Percentiles rank a stretch among this genome's conserved stretches.
phyloP scores from a whole-genome alignment of 2,329 filamentous ascomycete species.

The Aciculosporium take region DNA sequence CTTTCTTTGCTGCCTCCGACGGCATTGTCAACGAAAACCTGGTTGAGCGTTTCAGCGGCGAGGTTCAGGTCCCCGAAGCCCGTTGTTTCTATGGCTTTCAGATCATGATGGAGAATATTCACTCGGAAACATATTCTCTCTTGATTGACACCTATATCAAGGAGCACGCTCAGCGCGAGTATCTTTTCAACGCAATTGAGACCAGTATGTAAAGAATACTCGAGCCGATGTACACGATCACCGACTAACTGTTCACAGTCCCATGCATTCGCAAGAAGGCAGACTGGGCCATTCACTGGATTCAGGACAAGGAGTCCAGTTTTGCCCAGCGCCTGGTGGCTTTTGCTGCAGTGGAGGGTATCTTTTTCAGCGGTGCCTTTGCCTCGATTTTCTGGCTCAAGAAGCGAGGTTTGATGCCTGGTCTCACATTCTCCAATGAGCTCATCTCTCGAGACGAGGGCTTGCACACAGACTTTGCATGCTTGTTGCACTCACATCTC shows the following conservation, averaged over 20 bases:
- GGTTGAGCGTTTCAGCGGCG: slow-evolving; percentile 89
- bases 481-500: slow-evolving; percentile 91
- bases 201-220: slow-evolving; percentile 53
- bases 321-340: slow-evolving; percentile 93
- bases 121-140: slow-evolving; percentile 98
- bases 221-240: slow-evolving; percentile 4
- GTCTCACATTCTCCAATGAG: slow-evolving; percentile 98
- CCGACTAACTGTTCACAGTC: slow-evolving; percentile 34
- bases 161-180: slow-evolving; percentile 82
- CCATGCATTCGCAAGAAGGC: slow-evolving; percentile 98
- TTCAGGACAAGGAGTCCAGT: slow-evolving; percentile 80
- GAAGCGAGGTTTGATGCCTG: slow-evolving; percentile 98
- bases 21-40: slow-evolving; percentile 99
- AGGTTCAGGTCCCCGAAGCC: slow-evolving; percentile 94
- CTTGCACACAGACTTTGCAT: slow-evolving; percentile 98
- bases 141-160: slow-evolving; percentile 99
- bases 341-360: slow-evolving; percentile 95
- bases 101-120: slow-evolving; percentile 99
- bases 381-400: slow-evolving; percentile 99
- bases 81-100: slow-evolving; percentile 99
- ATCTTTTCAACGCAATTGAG: slow-evolving; percentile 97
- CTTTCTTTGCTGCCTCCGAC: slow-evolving; percentile 97
- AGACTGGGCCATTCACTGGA: slow-evolving; percentile 94
- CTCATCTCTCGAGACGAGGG: slow-evolving; percentile 99
- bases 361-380: slow-evolving; percentile 98